These are phyloP conservation scores for Lactarius deliciosus DNA, from an alignment of 768 basidiomycete species.

Conservation along the genomic window DNA sequence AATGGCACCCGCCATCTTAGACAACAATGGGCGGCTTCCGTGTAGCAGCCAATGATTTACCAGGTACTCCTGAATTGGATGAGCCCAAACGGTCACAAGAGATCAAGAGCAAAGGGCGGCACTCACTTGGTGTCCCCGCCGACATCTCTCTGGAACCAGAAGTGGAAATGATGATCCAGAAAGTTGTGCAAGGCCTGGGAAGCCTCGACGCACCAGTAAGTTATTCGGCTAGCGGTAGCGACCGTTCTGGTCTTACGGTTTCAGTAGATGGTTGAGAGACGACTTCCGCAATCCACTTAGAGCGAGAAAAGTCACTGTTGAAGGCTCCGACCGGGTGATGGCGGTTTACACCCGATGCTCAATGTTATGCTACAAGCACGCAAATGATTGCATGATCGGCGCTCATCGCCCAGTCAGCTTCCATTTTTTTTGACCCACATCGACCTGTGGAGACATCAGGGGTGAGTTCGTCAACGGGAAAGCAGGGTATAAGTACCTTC, in stretches of 20 bases:
- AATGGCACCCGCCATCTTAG: too few relatives aligned
- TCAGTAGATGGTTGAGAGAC: conserved; percentile 19
- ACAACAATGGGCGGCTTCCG: conserved; percentile 16
- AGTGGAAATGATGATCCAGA: conserved; percentile 12
- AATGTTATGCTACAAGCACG: conserved; percentile 33
- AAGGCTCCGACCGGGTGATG: conserved; percentile 17
- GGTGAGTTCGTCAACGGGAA: conserved; percentile 23
- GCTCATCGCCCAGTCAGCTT: not conserved
- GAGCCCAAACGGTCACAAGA: not conserved
- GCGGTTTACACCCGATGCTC: conserved; percentile 20
- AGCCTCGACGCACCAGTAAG: conserved; percentile 23
- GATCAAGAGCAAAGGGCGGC: conserved; percentile 21
- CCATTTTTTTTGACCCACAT: not conserved
- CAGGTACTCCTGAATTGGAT: conserved; percentile 7
- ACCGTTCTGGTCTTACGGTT: not conserved
- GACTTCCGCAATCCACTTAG: not conserved
- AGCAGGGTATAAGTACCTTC: conserved; percentile 11
- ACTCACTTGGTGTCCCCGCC: conserved; percentile 1
- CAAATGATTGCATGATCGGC: conserved; percentile 31
- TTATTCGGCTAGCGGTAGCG: not conserved
- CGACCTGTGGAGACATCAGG: conserved; percentile 1
- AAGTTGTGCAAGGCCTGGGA: conserved; percentile 16
- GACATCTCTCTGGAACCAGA: conserved; percentile 21
- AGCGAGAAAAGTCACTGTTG: not conserved
- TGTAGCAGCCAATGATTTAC: conserved; percentile 28